Percentiles rank a stretch among this genome's conserved stretches.
Evolutionary conservation across 2,329 filamentous ascomycete genomes (phyloP).

Genomic region (Curvularia lunata): DNA sequence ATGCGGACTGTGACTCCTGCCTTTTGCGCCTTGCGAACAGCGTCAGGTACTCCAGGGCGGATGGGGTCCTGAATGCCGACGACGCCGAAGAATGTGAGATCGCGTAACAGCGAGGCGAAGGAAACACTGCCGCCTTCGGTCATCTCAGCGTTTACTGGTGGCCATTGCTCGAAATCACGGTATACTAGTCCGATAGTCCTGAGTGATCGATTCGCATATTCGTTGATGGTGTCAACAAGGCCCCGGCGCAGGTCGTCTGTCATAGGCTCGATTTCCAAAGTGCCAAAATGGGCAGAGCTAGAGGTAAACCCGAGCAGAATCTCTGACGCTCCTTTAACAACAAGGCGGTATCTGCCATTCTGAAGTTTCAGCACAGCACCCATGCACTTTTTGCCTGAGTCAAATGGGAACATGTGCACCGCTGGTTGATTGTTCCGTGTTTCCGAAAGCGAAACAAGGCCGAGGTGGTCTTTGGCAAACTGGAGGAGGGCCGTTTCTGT

Average conservation of each 20-base stretch:
- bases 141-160: constrained; percentile 34
- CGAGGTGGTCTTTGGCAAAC: constrained; percentile 59
- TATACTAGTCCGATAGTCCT: constrained; percentile 53
- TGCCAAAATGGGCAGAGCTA: constrained; percentile 22
- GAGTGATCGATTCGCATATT: constrained; percentile 51
- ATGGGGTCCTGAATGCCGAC: constrained; percentile 96
- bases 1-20: constrained; percentile 95
- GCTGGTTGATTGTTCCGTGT: constrained; percentile 56
- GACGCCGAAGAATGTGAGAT: constrained; percentile 82
- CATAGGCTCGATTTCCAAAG: constrained; percentile 24
- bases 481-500: constrained; percentile 63
- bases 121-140: constrained; percentile 32
- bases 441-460: constrained; percentile 57
- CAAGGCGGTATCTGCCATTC: constrained; percentile 56
- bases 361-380: constrained; percentile 60
- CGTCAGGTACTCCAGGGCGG: constrained; percentile 82
- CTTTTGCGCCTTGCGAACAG: constrained; percentile 84
- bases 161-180: constrained; percentile 48
- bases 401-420: constrained; percentile 61
- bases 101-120: constrained; percentile 26
- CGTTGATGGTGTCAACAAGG: constrained; percentile 42
- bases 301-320: constrained; percentile 58
- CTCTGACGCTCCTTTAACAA: constrained; percentile 65
- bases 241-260: constrained; percentile 24
- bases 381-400: constrained; percentile 64